These are phyloP conservation scores for Chalciporus piperatus DNA, from an alignment of 768 basidiomycete genomes.

Conservation along the genomic window DNA sequence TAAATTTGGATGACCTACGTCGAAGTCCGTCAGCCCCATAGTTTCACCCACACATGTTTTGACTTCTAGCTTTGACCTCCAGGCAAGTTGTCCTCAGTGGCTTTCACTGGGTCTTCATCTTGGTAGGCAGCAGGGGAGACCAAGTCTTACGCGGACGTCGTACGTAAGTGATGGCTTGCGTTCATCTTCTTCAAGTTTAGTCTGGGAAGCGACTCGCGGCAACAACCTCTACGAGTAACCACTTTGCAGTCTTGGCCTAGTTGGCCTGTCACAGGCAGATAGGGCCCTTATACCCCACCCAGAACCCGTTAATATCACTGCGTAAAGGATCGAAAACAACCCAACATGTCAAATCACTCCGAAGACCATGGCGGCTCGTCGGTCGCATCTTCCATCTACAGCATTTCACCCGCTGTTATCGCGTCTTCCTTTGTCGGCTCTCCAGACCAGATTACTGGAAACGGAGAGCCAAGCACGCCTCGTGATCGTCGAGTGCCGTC, in stretches of 20 bases:
- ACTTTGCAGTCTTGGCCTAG: neutral
- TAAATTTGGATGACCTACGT: too few species aligned
- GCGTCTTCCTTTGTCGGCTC: conserved; percentile 22
- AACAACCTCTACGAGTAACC: neutral
- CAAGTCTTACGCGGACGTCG: too few species aligned
- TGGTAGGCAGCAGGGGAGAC: too few species aligned
- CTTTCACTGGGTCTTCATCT: too few species aligned
- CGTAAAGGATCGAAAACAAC: neutral
- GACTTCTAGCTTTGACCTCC: neutral
- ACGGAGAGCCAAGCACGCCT: conserved; percentile 13
- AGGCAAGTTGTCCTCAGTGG: too few species aligned
- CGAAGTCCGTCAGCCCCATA: too few species aligned
- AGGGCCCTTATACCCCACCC: neutral
- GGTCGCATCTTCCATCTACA: conserved; percentile 59
- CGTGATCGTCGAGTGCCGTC: conserved; percentile 20
- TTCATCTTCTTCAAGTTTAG: neutral
- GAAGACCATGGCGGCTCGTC: conserved; percentile 85
- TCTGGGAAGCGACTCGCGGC: neutral
- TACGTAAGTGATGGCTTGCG: neutral
- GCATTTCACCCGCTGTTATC: conserved; percentile 3
- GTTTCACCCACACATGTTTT: too few species aligned
- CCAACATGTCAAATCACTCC: conserved; percentile 40
- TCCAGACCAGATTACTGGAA: conserved; percentile 18
- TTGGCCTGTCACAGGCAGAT: neutral
- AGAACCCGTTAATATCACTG: neutral